These are phyloP conservation scores for Annulohypoxylon moriforme DNA, from an alignment of 495 filamentous ascomycete genomes.

Conservation along the genomic window DNA sequence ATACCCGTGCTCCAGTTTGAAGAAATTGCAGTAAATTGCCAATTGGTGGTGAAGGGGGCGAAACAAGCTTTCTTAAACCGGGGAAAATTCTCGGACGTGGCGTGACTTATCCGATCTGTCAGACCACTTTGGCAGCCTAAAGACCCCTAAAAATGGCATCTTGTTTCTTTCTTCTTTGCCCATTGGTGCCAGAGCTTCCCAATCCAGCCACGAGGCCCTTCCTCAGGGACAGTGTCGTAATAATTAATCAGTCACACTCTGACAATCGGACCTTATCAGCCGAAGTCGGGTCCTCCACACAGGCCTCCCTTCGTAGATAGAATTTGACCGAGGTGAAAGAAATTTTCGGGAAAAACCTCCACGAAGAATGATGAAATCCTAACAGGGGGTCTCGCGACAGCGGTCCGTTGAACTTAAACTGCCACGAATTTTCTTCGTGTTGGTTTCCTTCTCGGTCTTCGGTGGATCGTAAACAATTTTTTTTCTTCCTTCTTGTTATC, in stretches of 20 bases:
- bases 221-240: constrained; percentile 35
- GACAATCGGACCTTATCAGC: constrained; percentile 36
- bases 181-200: constrained; percentile 45
- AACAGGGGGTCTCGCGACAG: constrained; percentile 33
- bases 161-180: constrained; percentile 31
- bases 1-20: constrained; percentile 30
- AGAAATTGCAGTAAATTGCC: constrained; percentile 37
- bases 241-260: constrained; percentile 32
- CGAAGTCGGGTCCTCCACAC: constrained; percentile 34
- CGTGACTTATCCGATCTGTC: constrained; percentile 43
- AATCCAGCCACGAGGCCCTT: constrained; percentile 37
- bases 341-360: constrained; percentile 44
- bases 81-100: constrained; percentile 36
- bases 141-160: constrained; percentile 44
- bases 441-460: constrained; percentile 7
- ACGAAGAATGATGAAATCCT: constrained; percentile 41
- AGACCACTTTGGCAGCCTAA: constrained; percentile 47
- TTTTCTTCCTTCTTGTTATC: constrained; percentile 18
- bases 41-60: constrained; percentile 31
- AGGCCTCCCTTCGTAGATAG: constrained; percentile 28
- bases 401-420: constrained; percentile 33
- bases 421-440: constrained; percentile 26
- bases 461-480: constrained; percentile 27
- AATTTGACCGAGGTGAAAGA: constrained; percentile 45
- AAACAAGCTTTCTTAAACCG: constrained; percentile 45